These are phyloP conservation scores for Malus orientalis DNA, from an alignment of 306 rosid genomes.

Conservation along the genomic window DNA sequence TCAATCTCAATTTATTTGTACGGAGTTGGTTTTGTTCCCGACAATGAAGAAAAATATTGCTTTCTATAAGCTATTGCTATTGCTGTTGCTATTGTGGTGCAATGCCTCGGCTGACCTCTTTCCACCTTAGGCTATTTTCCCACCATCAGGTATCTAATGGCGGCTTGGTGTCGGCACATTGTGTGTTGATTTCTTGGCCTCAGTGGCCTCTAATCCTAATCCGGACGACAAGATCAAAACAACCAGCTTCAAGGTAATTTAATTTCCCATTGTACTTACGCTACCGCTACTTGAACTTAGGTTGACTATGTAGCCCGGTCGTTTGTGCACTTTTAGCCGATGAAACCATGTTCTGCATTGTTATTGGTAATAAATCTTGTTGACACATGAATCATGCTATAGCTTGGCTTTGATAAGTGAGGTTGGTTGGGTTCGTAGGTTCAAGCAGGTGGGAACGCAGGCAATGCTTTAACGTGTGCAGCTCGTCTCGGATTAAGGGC, in stretches of 20 bases:
- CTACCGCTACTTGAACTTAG: not conserved
- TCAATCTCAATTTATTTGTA: too few species aligned
- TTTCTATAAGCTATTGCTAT: too few species aligned
- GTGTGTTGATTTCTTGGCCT: slow-evolving; percentile 58
- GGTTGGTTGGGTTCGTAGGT: slow-evolving; percentile 33
- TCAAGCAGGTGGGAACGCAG: slow-evolving; percentile 81
- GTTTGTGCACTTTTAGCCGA: not conserved
- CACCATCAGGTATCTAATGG: too few species aligned
- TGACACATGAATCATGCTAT: not conserved
- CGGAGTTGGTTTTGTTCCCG: too few species aligned
- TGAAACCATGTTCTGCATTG: not conserved
- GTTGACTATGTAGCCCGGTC: not conserved
- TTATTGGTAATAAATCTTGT: not conserved
- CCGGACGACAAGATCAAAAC: slow-evolving; percentile 75
- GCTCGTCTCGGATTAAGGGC: slow-evolving; percentile 69
- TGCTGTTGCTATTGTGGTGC: too few species aligned
- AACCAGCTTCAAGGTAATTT: slow-evolving; percentile 51
- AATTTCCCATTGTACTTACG: not conserved
- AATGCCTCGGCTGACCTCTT: too few species aligned
- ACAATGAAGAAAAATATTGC: too few species aligned
- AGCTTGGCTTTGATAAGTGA: not conserved
- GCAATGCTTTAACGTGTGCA: slow-evolving; percentile 76
- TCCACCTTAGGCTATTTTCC: too few species aligned
- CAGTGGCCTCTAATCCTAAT: slow-evolving; percentile 53
- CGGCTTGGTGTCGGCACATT: slow-evolving; percentile 70